phyloP scores from a whole-genome alignment of 106 monocot genomes.

The Cymbidium sinense region DNA sequence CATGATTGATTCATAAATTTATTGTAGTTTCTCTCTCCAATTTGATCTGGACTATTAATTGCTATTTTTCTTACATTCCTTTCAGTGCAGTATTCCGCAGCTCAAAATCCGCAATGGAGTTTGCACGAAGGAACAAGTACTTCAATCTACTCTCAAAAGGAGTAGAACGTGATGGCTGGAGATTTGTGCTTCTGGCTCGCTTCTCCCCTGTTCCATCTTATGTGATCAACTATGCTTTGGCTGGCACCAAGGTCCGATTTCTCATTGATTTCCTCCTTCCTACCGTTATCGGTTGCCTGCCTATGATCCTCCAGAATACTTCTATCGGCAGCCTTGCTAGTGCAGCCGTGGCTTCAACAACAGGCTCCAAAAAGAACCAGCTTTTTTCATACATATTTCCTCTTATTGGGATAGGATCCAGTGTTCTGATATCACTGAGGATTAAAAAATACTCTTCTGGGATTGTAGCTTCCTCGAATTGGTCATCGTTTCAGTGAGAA shows the following conservation, averaged over 20 bases:
- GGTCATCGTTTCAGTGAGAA: neutral
- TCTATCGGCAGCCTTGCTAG: slow-evolving; percentile 91
- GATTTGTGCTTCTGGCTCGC: slow-evolving; percentile 81
- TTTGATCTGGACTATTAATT: neutral
- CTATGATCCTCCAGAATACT: slow-evolving; percentile 96
- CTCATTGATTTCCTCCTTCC: slow-evolving; percentile 89
- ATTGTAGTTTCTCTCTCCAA: neutral
- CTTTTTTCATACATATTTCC: slow-evolving; percentile 68
- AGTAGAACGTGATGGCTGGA: slow-evolving; percentile 90
- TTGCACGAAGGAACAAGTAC: slow-evolving; percentile 55
- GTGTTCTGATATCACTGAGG: slow-evolving; percentile 75
- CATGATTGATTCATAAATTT: neutral
- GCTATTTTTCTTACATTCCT: neutral
- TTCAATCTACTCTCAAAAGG: slow-evolving; percentile 67
- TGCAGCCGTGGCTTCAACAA: slow-evolving; percentile 59
- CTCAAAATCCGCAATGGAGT: slow-evolving; percentile 77
- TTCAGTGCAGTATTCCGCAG: slow-evolving; percentile 64
- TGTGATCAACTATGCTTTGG: slow-evolving; percentile 82
- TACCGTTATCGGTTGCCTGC: slow-evolving; percentile 71
- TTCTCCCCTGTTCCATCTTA: slow-evolving; percentile 95
- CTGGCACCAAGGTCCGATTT: slow-evolving; percentile 78
- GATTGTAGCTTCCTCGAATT: slow-evolving; percentile 34
- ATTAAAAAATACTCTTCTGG: slow-evolving; percentile 80
- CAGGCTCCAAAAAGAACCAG: slow-evolving; percentile 43
- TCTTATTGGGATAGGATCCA: slow-evolving; percentile 66